Conservation (phyloP, 2,329 filamentous ascomycete species). For the Ustulina deusta region DNA sequence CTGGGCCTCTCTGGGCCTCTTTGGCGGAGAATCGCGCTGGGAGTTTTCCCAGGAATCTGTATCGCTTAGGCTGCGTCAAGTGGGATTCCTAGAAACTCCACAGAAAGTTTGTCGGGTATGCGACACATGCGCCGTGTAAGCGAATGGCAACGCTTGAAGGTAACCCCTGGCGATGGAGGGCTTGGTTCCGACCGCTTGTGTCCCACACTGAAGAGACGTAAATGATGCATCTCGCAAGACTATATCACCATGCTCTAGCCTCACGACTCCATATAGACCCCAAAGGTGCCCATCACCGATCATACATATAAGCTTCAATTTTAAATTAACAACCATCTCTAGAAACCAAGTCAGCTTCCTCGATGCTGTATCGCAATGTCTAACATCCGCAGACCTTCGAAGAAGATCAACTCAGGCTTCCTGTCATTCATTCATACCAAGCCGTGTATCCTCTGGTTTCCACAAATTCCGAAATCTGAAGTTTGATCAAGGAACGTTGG, state of each 20-base stretch:
- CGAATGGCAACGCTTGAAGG: slow-evolving; percentile 11
- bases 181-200: slow-evolving; percentile 27
- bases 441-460: background rate
- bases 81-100: background rate
- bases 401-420: background rate
- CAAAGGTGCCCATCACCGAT: background rate
- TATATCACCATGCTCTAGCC: slow-evolving; percentile 20
- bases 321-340: background rate
- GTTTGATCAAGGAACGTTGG: background rate
- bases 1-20: background rate
- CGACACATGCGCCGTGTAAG: too few species aligned
- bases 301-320: background rate
- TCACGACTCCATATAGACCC: slow-evolving; percentile 8
- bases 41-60: background rate
- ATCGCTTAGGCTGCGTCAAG: background rate
- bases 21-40: slow-evolving; percentile 5
- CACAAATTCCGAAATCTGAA: background rate
- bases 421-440: background rate
- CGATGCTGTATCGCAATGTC: background rate
- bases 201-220: slow-evolving; percentile 6
- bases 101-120: background rate
- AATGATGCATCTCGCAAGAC: slow-evolving; percentile 16
- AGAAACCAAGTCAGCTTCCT: background rate
- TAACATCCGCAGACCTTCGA: background rate
- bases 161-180: slow-evolving; percentile 16